A percentile compares a stretch with the other conserved stretches of the same genome.
These are phyloP conservation scores for Paraconiothyrium brasiliense DNA, from an alignment of 2,329 filamentous ascomycete species.

Conservation along the genomic window DNA sequence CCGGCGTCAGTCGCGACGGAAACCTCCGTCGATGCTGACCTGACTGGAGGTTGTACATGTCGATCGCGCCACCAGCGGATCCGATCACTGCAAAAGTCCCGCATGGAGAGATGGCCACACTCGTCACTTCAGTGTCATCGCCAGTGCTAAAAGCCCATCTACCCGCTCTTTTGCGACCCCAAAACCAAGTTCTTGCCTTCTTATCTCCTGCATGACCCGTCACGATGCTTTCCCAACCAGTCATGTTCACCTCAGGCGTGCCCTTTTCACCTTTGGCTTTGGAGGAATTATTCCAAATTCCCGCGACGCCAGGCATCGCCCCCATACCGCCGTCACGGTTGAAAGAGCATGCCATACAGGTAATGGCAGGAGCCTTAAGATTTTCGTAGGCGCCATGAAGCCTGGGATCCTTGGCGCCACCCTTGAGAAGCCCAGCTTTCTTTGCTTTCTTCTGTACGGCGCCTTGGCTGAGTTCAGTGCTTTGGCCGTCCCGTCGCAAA, in stretches of 20 bases:
- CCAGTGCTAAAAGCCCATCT: constrained; percentile 91
- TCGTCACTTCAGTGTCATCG: constrained; percentile 81
- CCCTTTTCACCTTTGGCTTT: constrained; percentile 69
- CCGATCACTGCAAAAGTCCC: constrained; percentile 94
- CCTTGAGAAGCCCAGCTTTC: constrained; percentile 78
- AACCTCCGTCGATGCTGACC: constrained; percentile 88
- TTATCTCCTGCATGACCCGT: constrained; percentile 89
- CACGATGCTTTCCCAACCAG: constrained; percentile 96
- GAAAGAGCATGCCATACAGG: constrained; percentile 86
- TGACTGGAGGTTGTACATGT: constrained; percentile 97
- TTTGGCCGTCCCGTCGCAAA: constrained; percentile 92
- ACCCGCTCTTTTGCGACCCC: constrained; percentile 91
- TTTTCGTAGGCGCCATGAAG: constrained; percentile 72
- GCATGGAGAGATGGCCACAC: constrained; percentile 88
- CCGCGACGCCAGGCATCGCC: constrained; percentile 77
- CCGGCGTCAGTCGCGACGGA: constrained; percentile 78
- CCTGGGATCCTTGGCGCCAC: constrained; percentile 65
- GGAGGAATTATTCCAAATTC: constrained; percentile 81
- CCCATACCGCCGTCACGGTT: constrained; percentile 97
- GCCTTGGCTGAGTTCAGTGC: constrained; percentile 91
- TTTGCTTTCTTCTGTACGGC: constrained; percentile 87
- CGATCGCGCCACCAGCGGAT: constrained; percentile 81
- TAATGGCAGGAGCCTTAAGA: constrained; percentile 91
- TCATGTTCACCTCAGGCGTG: constrained; percentile 77
- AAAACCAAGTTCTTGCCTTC: constrained; percentile 95